Base-by-base conservation (phyloP, 2,329 filamentous ascomycete genomes). In the Arthroderma sp. region DNA sequence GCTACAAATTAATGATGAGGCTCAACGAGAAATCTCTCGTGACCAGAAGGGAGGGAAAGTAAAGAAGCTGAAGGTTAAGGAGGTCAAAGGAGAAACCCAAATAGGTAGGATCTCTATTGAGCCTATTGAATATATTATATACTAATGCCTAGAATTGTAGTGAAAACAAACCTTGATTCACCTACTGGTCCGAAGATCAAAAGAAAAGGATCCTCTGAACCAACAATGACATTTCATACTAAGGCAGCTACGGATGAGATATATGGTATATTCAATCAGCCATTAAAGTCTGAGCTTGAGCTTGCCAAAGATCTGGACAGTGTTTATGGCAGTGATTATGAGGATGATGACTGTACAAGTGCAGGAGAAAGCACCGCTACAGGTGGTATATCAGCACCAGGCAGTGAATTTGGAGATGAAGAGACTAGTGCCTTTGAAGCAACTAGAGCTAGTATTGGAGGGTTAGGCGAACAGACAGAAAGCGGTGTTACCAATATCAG, bases 171-270 rank as follows among this genome's bases (percentile, higher is more conserved):
- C 65, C 77, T 97, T 56, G 88, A 93, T 66, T 96, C 91, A 1
- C 91, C 91, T 0, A 87, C 87, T 0, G 82, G 84, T n/a, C 84
- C 83, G 2, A 97, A 94, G 71, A 79, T 91, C 57, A 86, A 85
- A 62, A 88, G 88, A 70, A 93, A 87, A 69, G 84, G 84, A 7
- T 79, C 78, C 9, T 74, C 77, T 37, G 91, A 97, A 71, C 88
- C 91, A n/a, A 98, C 93, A 1, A 96, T 98, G 91, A 98, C 93
- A 0, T 82, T 98, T 63, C 90, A 97, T 68, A 98, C 93, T 11
- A 88, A 83, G 65, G 91, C 93, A 62, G 93, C 93, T 3, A 96
- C 91, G 61, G 91, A 97, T 64, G 93, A 98, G 64, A 96, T 98
- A 55, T 97, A 97, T 66, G 90, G 90, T 58, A 88, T 98, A 52